Evolutionary conservation across 2,329 filamentous ascomycete species (phyloP).

Genomic region (Aureobasidium sp.): DNA sequence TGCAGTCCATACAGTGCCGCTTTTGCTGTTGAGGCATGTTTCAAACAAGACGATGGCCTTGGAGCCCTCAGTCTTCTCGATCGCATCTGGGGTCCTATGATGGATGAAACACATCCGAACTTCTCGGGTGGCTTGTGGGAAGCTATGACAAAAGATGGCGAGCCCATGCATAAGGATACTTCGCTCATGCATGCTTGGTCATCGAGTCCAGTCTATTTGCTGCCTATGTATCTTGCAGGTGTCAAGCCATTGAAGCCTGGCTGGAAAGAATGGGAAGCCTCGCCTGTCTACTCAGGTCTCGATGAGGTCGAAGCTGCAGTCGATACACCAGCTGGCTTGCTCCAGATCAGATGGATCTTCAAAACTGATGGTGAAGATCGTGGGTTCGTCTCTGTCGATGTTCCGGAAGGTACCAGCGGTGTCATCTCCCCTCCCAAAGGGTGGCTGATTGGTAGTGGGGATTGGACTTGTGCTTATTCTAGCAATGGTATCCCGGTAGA

Average conservation of each 20-base stretch:
- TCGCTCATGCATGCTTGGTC: background rate
- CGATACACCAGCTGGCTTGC: background rate
- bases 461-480: background rate
- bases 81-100: background rate
- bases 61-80: background rate
- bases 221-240: background rate
- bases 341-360: background rate
- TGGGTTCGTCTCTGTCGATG: background rate
- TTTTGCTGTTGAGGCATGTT: constrained; percentile 7
- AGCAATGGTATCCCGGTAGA: background rate
- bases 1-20: constrained; percentile 3
- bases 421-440: background rate
- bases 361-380: background rate
- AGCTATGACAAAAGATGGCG: background rate
- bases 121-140: background rate
- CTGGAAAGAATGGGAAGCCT: background rate
- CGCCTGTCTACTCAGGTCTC: background rate
- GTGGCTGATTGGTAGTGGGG: background rate
- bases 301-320: background rate
- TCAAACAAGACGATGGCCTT: background rate
- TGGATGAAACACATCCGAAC: background rate
- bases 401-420: background rate
- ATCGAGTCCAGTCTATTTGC: background rate
- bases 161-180: background rate
- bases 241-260: background rate